A percentile compares a stretch with the other conserved stretches of the same genome.
These are phyloP conservation scores for Alternaria sp. DNA, from an alignment of 2,329 filamentous ascomycete genomes.

Conservation along the genomic window DNA sequence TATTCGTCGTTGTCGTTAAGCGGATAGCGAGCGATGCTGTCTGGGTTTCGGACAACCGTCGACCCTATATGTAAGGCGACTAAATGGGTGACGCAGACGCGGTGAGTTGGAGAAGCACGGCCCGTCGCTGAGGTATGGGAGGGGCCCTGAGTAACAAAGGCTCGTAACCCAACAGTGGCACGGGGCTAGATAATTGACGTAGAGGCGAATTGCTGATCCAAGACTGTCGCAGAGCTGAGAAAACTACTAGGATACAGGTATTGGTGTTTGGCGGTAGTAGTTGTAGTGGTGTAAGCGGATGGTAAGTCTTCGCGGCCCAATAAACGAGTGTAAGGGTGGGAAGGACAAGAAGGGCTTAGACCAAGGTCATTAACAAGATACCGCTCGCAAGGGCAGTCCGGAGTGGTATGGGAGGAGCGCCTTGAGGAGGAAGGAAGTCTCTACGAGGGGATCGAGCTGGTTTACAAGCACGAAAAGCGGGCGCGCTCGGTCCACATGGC, in stretches of 20 bases:
- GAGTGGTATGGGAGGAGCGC: constrained; percentile 21
- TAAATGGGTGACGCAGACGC: constrained; percentile 2
- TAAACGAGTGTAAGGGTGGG: constrained; percentile 37
- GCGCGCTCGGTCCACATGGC: constrained; percentile 17
- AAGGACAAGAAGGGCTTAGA: constrained; percentile 20
- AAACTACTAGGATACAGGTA: constrained; percentile 12
- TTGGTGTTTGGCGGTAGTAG: constrained; percentile 7
- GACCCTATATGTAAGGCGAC: constrained; percentile 12
- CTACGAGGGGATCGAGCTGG: constrained; percentile 26
- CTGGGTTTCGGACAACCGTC: constrained; percentile 11
- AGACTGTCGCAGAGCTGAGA: constrained; percentile 19
- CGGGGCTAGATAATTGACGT: constrained; percentile 40
- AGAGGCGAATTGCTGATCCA: constrained; percentile 11
- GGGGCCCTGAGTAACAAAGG: constrained; percentile 34
- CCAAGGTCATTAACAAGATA: constrained; percentile 20
- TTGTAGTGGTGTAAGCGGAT: neutral
- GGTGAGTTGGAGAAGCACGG: constrained; percentile 15
- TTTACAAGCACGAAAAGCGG: constrained; percentile 31
- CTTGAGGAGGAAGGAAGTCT: constrained; percentile 13
- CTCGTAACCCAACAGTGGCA: constrained; percentile 31
- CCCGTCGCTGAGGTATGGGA: constrained; percentile 23
- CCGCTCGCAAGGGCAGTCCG: constrained; percentile 30
- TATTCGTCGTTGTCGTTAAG: constrained; percentile 23
- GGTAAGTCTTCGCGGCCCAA: constrained; percentile 5
- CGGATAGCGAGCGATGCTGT: constrained; percentile 15